Conservation (phyloP, 2,329 filamentous ascomycete species). For the Chrysoporthe cubensis region DNA sequence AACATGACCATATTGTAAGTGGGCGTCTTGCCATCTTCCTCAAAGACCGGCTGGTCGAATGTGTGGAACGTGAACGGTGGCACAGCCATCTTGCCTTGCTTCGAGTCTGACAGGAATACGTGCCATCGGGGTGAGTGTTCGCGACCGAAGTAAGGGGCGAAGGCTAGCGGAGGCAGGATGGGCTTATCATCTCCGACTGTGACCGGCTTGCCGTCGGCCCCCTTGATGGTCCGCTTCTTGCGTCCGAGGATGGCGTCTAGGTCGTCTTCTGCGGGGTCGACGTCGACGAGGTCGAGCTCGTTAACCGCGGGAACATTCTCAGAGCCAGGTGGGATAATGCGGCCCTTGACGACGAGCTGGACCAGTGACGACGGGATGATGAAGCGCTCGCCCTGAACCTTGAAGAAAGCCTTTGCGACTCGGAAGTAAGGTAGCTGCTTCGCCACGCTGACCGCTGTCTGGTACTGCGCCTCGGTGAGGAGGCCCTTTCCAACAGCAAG, state of each 20-base stretch:
- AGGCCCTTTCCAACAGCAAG: conserved; percentile 72
- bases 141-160: conserved; percentile 87
- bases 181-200: conserved; percentile 60
- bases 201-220: conserved; percentile 60
- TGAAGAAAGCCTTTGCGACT: conserved; percentile 95
- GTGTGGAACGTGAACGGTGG: conserved; percentile 93
- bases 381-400: conserved; percentile 91
- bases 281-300: conserved; percentile 81
- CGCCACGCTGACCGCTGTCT: conserved; percentile 74
- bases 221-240: conserved; percentile 69
- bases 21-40: conserved; percentile 73
- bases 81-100: conserved; percentile 94
- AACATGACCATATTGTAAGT: conserved; percentile 95
- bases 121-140: conserved; percentile 93
- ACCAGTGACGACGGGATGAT: conserved; percentile 93
- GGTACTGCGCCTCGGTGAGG: conserved; percentile 76
- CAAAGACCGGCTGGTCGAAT: conserved; percentile 88
- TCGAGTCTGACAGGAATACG: conserved; percentile 90
- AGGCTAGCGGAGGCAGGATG: conserved; percentile 80
- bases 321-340: conserved; percentile 86
- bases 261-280: conserved; percentile 92
- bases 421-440: conserved; percentile 82
- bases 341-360: conserved; percentile 91
- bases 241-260: conserved; percentile 82
- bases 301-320: conserved; percentile 74